A percentile compares a stretch with the other conserved stretches of the same genome.
phyloP scores from a whole-genome alignment of 1,284 basidiomycete genomes.

The Ceratobasidium sp. region DNA sequence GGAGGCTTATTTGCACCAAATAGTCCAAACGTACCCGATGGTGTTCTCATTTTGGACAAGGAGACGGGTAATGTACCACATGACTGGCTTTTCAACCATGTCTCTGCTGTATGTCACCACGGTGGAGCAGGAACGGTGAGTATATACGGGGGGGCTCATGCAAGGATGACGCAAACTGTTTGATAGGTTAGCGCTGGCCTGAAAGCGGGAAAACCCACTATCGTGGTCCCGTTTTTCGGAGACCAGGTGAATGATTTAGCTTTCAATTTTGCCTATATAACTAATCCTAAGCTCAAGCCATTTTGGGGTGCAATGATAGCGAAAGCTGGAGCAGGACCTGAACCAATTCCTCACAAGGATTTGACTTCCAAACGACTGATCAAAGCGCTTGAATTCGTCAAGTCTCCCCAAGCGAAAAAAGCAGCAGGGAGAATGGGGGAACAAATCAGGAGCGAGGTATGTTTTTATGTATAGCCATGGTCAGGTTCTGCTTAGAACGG shows the following conservation, averaged over 20 bases:
- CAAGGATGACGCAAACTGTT: slow-evolving; percentile 19
- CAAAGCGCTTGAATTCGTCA: slow-evolving; percentile 60
- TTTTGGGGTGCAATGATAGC: slow-evolving; percentile 67
- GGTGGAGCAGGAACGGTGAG: slow-evolving; percentile 54
- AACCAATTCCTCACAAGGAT: slow-evolving; percentile 63
- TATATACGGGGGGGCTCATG: neutral
- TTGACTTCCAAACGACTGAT: slow-evolving; percentile 61
- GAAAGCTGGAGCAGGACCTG: slow-evolving; percentile 67
- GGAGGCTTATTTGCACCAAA: slow-evolving; percentile 57
- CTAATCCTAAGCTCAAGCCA: slow-evolving; percentile 41
- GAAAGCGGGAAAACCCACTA: slow-evolving; percentile 67
- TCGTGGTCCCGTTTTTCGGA: slow-evolving; percentile 74
- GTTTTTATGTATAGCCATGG: slow-evolving; percentile 32
- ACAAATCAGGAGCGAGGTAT: slow-evolving; percentile 61
- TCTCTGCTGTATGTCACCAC: slow-evolving; percentile 73
- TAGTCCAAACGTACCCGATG: slow-evolving; percentile 55
- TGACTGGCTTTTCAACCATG: slow-evolving; percentile 73
- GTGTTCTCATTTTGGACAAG: slow-evolving; percentile 62
- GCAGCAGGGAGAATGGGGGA: slow-evolving; percentile 61
- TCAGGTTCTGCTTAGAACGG: neutral
- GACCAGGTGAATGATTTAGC: slow-evolving; percentile 60
- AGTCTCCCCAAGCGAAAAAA: slow-evolving; percentile 55
- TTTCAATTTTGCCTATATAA: slow-evolving; percentile 52
- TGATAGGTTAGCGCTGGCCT: slow-evolving; percentile 60
- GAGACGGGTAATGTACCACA: slow-evolving; percentile 64